Base-by-base conservation (phyloP, 2,329 filamentous ascomycete species). In the Zelopaecilomyces penicillatus region DNA sequence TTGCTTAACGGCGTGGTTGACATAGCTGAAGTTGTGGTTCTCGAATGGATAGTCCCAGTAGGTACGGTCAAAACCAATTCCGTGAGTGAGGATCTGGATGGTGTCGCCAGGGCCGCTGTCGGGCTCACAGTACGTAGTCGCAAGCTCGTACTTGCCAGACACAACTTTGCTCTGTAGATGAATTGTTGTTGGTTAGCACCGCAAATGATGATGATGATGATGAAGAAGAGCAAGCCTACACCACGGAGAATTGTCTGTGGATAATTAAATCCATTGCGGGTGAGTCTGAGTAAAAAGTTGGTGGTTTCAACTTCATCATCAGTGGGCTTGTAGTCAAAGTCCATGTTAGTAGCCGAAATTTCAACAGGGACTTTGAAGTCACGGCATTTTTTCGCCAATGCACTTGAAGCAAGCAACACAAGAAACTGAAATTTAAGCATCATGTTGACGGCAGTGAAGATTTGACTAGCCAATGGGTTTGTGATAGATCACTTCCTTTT, bases 21-120 rank as follows among this genome's bases (percentile, higher is more conserved):
- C 68, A 57, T 83, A 85, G 54, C 71, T 78, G 65, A 84, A 83
- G 56, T 80, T 77, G 65, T 69, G 74, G 53, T 71, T 65, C 41
- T 78, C 69, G 62, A 66, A 74, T 1, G 75, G 58, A 8, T 76
- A 58, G 56, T 84, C 77, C 79, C 80, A 84, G 65, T 83, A 84
- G 37, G 67, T 74, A 40, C 57, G 57, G 43, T 65, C 62, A 45
- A 67, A 68, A 27, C 65, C 67, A 27, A 68, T 50, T 4, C 67
- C 67, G 41, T 69, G 66, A 4, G 68, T 70, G 41, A 66, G 57
- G 40, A 70, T 62, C 53, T 70, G 65, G 4, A 69, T 47, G 26
- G 57, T 51, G 10, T 54, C 33, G 42, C 66, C 57, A 8, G 69
- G 60, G 7, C 66, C 70, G 5, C 53, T 54, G 47, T 74, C 67